Evolutionary conservation across 1,284 basidiomycete genomes (phyloP), one percentile per base, ranked within the genome.

Genomic region (Veloporphyrellus conicus): DNA sequence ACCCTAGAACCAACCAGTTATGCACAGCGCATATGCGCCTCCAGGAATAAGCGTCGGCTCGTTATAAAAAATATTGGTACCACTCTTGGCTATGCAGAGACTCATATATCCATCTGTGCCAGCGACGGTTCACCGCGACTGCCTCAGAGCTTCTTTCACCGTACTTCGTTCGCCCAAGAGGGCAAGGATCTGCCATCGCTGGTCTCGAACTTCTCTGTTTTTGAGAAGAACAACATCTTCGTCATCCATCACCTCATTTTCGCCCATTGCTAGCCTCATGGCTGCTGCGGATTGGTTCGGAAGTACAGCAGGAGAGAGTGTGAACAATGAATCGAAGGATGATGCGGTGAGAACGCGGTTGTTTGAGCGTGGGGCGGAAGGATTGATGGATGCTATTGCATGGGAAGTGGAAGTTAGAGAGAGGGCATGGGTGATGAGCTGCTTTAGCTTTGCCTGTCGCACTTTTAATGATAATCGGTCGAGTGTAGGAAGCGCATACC

Each of bases 231-330:
- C 64, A 14, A 81, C 67, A 43, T 84, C 75, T 45, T 71, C 75
- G 47, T 70, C 67, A 27, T 81, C 80, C 43, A 61, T 71, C 54
- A 54, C 72, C 61, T 81, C 80, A 33, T 73, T 72, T 23, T 82
- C 81, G 16, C 81, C 81, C 16, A 80, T 64, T 2, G 80, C 75
- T 29, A 87, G 72, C 14, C 78, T 78, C 75, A 81, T 80, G 8
- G 84, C 87, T 14, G 83, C 79, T 6, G 87, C 87, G 19, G 83
- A 86, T 49, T 76, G 76, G 56, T 86, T 85, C 3, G 88, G 88
- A 14, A 90, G 71, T 34, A 84, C 78, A n/a, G 84, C 77, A 22
- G 87, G 87, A 6, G 84, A 78, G 12, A 90, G 62, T 0, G 84
- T 87, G 66, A 90, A 85, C 18, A 90, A 71, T 0, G 84, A 80